These are phyloP conservation scores for Phytophthora aleatoria DNA, from an alignment of 352 stramenopile genomes.

Conservation along the genomic window DNA sequence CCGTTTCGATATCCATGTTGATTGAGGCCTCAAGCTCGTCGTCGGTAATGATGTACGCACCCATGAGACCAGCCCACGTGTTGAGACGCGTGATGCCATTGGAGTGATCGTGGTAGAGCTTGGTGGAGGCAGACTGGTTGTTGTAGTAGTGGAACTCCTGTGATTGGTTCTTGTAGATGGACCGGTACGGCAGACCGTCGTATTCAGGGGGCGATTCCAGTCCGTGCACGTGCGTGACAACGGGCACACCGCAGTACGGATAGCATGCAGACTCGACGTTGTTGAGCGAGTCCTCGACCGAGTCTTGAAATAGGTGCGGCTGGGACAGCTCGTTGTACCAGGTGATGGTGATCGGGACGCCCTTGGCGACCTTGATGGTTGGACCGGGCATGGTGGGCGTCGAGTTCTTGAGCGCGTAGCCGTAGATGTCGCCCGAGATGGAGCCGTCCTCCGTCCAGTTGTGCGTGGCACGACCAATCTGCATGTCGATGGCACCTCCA, in stretches of 20 bases:
- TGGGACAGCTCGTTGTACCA: slow-evolving; percentile 48
- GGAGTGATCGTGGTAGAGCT: slow-evolving; percentile 64
- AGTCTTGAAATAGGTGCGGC: slow-evolving; percentile 47
- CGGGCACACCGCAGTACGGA: slow-evolving; percentile 60
- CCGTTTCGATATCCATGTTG: slow-evolving; percentile 58
- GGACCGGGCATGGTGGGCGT: slow-evolving; percentile 40
- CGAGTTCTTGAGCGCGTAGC: slow-evolving; percentile 44
- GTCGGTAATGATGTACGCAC: slow-evolving; percentile 61
- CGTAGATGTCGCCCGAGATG: slow-evolving; percentile 40
- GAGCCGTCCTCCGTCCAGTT: slow-evolving; percentile 44
- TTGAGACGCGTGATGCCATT: slow-evolving; percentile 64
- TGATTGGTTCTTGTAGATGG: slow-evolving; percentile 67
- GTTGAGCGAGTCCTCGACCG: slow-evolving; percentile 39
- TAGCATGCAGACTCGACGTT: slow-evolving; percentile 48
- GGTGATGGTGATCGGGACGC: slow-evolving; percentile 42
- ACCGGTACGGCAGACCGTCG: slow-evolving; percentile 51
- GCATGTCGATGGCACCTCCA: slow-evolving; percentile 46
- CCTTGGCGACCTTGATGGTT: slow-evolving; percentile 42
- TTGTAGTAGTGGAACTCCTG: slow-evolving; percentile 54
- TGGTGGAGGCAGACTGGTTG: slow-evolving; percentile 62
- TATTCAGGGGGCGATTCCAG: slow-evolving; percentile 50
- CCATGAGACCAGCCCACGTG: slow-evolving; percentile 57
- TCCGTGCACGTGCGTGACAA: slow-evolving; percentile 60
- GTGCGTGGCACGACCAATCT: slow-evolving; percentile 42
- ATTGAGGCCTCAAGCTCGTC: slow-evolving; percentile 40